These are phyloP conservation scores for Ceratocystis papillata DNA, from an alignment of 2,329 filamentous ascomycete genomes.

Conservation along the genomic window DNA sequence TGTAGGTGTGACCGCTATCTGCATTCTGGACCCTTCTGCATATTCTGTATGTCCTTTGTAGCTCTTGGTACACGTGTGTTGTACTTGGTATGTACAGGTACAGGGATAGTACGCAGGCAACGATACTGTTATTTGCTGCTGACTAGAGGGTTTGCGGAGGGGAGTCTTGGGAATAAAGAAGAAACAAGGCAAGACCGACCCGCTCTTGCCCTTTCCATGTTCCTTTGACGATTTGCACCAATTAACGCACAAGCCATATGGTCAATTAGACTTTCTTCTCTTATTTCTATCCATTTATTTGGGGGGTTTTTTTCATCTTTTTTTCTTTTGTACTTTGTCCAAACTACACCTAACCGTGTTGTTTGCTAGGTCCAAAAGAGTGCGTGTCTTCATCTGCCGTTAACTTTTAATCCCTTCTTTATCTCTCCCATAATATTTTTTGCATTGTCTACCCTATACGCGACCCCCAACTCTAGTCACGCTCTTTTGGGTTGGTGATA, in stretches of 20 bases:
- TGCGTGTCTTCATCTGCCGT: conserved; percentile 11
- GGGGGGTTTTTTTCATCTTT: no score
- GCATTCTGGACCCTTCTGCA: not conserved
- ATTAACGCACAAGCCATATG: conserved; percentile 11
- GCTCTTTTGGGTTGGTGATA: conserved; percentile 8
- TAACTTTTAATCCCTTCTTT: not conserved
- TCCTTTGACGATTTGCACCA: conserved; percentile 10
- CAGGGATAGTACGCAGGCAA: not conserved
- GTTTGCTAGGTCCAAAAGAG: not conserved
- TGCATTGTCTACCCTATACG: not conserved
- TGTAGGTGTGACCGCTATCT: conserved; percentile 2
- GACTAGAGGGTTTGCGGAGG: not conserved
- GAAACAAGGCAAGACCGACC: conserved; percentile 2
- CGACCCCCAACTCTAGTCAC: not conserved
- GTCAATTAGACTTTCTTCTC: not conserved
- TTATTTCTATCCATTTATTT: not conserved
- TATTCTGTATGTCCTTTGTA: not conserved
- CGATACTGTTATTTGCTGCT: not conserved
- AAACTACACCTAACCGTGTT: not conserved
- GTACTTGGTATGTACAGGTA: not conserved
- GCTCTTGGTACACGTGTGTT: not conserved
- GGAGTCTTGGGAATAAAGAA: not conserved
- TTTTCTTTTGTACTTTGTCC: not conserved
- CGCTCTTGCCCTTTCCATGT: not conserved
- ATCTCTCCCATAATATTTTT: not conserved